Evolutionary conservation across 208 protist species (phyloP).

Genomic region (Trichomonas gallinae): DNA sequence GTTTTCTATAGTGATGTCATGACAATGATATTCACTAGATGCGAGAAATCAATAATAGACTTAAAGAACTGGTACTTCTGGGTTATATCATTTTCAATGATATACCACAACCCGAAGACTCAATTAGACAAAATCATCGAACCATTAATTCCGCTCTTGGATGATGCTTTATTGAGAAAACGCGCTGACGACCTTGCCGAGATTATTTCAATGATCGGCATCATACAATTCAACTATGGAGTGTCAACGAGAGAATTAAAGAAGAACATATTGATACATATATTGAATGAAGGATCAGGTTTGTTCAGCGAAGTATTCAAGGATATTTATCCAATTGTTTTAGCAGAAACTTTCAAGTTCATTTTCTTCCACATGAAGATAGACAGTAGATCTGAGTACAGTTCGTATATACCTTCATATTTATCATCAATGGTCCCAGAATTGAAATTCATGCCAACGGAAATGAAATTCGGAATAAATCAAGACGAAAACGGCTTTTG

Average conservation of each 20-base stretch:
- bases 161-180: not conserved
- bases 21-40: not conserved
- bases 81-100: not conserved
- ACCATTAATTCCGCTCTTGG: not conserved
- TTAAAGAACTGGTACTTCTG: not conserved
- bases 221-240: not conserved
- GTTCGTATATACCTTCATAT: not conserved
- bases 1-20: not conserved
- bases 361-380: not conserved
- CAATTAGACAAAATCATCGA: not conserved
- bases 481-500: not conserved
- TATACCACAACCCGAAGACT: not conserved
- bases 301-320: not conserved
- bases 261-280: not conserved
- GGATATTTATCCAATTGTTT: not conserved
- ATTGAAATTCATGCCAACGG: not conserved
- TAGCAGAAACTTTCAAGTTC: not conserved
- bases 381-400: not conserved
- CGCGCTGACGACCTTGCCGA: not conserved
- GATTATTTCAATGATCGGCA: not conserved
- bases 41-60: not conserved
- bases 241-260: not conserved
- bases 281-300: not conserved
- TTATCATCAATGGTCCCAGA: not conserved
- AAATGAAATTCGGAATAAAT: not conserved